These are phyloP conservation scores for Dioscorea zingiberensis DNA, from an alignment of 106 monocot species.

Conservation along the genomic window DNA sequence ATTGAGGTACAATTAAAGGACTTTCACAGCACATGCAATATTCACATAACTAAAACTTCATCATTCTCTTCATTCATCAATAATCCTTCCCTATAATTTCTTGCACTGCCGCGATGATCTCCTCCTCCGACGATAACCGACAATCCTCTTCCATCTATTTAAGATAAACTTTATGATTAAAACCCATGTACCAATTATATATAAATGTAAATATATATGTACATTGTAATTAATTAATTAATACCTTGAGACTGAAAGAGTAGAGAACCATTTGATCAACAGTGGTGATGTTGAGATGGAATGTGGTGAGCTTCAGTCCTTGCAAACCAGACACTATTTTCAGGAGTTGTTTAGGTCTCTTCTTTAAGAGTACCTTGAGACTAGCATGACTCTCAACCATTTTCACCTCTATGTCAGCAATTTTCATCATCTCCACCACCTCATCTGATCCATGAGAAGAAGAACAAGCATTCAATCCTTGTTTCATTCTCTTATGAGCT, in stretches of 20 bases:
- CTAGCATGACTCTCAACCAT: slow-evolving; percentile 60
- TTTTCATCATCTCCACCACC: background rate
- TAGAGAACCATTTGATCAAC: background rate
- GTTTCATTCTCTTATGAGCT: slow-evolving; percentile 19
- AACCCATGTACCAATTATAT: background rate
- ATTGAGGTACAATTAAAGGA: no score
- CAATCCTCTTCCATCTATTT: background rate
- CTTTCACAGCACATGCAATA: no score
- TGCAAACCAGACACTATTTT: slow-evolving; percentile 43
- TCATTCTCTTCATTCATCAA: no score
- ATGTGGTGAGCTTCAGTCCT: slow-evolving; percentile 22
- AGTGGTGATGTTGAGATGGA: slow-evolving; percentile 55
- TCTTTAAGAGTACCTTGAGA: slow-evolving; percentile 37
- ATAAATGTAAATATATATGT: background rate
- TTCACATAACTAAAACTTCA: no score
- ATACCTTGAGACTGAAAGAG: background rate
- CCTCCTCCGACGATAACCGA: background rate
- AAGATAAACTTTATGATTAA: background rate
- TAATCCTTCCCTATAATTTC: background rate
- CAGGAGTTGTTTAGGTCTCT: slow-evolving; percentile 46
- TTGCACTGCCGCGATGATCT: background rate
- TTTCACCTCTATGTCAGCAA: slow-evolving; percentile 49
- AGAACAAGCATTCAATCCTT: slow-evolving; percentile 21
- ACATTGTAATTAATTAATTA: background rate
- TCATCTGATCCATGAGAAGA: slow-evolving; percentile 29